phyloP scores from a whole-genome alignment of 345 rosid species.

The Hibiscus mutabilis region DNA sequence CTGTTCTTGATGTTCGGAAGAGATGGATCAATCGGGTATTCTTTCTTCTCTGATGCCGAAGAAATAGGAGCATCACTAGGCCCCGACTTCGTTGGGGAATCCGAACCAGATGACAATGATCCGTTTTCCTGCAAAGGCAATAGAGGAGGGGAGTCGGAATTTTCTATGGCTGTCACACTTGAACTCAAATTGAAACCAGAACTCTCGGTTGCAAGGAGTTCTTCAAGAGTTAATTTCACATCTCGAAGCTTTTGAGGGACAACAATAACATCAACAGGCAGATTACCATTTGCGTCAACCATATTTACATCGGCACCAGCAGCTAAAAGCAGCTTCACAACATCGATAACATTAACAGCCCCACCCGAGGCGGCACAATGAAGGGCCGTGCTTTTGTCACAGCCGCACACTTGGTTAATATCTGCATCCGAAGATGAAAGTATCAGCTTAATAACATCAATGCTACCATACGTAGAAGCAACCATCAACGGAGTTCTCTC shows the following conservation, averaged over 20 bases:
- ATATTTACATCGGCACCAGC: constrained; percentile 73
- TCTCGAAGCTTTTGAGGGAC: constrained; percentile 64
- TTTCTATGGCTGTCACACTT: constrained; percentile 34
- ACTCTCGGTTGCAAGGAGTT: constrained; percentile 56
- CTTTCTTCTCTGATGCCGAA: constrained; percentile 56
- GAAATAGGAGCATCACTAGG: constrained; percentile 22
- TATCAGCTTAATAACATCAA: constrained; percentile 67
- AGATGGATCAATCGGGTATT: constrained; percentile 86
- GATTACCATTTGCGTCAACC: constrained; percentile 50
- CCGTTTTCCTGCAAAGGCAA: constrained; percentile 60
- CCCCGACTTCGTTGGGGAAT: constrained; percentile 44
- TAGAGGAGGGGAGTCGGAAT: constrained; percentile 46
- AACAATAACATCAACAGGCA: constrained; percentile 75
- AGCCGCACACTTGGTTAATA: constrained; percentile 62
- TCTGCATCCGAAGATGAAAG: constrained; percentile 64
- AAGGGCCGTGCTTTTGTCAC: constrained; percentile 70
- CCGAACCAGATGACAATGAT: constrained; percentile 38
- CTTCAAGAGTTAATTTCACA: constrained; percentile 51
- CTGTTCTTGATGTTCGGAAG: constrained; percentile 94
- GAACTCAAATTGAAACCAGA: constrained; percentile 36
- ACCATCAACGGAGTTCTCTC: constrained; percentile 90
- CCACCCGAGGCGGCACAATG: constrained; percentile 98
- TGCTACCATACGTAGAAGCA: constrained; percentile 84
- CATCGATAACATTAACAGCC: constrained; percentile 64
- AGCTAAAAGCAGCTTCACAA: constrained; percentile 65